phyloP scores from a whole-genome alignment of 345 rosid genomes.

The Bruguiera parviflora region DNA sequence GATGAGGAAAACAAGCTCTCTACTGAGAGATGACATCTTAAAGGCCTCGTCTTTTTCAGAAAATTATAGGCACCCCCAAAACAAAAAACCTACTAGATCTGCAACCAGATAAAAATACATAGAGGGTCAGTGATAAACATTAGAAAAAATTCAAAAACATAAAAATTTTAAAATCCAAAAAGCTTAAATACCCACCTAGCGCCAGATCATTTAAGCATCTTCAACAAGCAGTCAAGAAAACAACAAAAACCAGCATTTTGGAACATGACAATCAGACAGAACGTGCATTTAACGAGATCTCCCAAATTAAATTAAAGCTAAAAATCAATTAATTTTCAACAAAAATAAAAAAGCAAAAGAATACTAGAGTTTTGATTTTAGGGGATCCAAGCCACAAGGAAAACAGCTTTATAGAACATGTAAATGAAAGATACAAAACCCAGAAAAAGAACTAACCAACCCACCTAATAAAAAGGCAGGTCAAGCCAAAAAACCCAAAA shows the following conservation, averaged over 20 bases:
- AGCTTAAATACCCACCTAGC: conserved; percentile 15
- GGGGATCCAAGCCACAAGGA: conserved; percentile 30
- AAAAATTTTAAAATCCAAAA: background rate
- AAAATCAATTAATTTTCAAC: conserved; percentile 1
- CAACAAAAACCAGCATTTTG: conserved; percentile 17
- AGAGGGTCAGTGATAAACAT: conserved; percentile 27
- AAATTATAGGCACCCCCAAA: conserved; percentile 27
- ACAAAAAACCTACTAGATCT: conserved; percentile 59
- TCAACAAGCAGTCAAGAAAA: conserved; percentile 10
- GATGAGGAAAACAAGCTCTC: conserved; percentile 98
- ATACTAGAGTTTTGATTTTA: conserved; percentile 31
- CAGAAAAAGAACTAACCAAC: conserved; percentile 14
- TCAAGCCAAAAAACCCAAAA: conserved; percentile 10
- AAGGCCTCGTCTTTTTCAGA: conserved; percentile 34
- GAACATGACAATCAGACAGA: conserved; percentile 7
- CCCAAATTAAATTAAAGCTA: conserved; percentile 11
- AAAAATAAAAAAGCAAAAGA: background rate
- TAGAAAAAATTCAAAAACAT: conserved; percentile 3
- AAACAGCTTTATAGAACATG: conserved; percentile 40
- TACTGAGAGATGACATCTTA: conserved; percentile 91
- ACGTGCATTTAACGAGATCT: background rate
- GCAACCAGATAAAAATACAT: conserved; percentile 15
- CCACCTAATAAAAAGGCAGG: conserved; percentile 13
- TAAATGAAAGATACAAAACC: conserved; percentile 26
- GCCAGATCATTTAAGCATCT: conserved; percentile 43